Conservation (phyloP, 2,329 filamentous ascomycete species). For the Aureobasidium musti region DNA sequence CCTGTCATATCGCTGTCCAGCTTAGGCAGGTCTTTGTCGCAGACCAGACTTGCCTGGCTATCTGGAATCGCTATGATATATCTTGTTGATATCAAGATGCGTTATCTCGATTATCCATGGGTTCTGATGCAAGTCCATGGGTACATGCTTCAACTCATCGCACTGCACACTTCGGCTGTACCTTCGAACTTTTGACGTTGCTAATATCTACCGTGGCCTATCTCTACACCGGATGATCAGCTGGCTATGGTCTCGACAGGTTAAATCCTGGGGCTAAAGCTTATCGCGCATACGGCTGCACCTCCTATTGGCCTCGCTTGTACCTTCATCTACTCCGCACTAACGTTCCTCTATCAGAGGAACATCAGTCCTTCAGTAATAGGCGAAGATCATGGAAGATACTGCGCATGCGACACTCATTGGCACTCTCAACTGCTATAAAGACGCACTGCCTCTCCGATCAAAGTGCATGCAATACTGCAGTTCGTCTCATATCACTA, state of each 20-base stretch:
- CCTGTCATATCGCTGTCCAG: background rate
- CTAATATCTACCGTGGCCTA: background rate
- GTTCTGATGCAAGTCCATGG: background rate
- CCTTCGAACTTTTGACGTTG: background rate
- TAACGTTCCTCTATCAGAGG: constrained; percentile 24
- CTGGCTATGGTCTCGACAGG: background rate
- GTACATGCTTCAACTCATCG: background rate
- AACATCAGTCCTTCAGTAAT: background rate
- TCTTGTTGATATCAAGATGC: background rate
- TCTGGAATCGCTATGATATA: background rate
- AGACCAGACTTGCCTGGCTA: background rate
- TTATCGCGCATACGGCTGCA: background rate
- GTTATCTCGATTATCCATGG: background rate
- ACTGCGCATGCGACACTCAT: background rate
- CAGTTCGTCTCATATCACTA: no score
- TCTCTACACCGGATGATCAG: background rate
- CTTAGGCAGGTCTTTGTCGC: background rate
- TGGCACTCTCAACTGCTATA: background rate
- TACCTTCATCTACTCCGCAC: constrained; percentile 25
- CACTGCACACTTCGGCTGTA: background rate
- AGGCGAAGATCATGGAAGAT: background rate
- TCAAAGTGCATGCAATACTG: background rate
- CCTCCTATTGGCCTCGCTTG: constrained; percentile 24
- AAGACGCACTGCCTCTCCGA: background rate
- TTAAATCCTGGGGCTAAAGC: constrained; percentile 2